Base-by-base conservation (phyloP, 2,329 filamentous ascomycete species). In the Myrmaecium sp. region DNA sequence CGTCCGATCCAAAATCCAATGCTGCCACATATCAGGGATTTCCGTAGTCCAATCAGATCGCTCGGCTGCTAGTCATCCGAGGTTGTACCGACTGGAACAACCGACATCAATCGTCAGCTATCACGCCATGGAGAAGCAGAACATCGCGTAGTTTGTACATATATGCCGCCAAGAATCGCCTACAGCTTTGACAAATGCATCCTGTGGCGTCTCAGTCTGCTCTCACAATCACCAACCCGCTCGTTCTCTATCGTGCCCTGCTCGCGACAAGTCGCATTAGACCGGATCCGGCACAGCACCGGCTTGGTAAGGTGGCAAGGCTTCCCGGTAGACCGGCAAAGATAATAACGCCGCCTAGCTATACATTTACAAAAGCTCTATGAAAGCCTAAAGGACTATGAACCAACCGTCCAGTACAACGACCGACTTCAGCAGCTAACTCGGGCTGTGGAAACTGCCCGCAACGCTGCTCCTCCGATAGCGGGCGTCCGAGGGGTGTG, bases 321-420 rank as follows among this genome's bases (percentile, higher is more conserved):
- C 24, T 14, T n/a, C n/a, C n/a, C n/a, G n/a, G 11, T 20, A 20
- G 18, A n/a, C n/a, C n/a, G n/a, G 27, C 36, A 38, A 40, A 43
- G 34, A 19, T 28, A 22, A 41, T 37, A 36, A 29, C 42, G 23
- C 19, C 23, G n/a, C 26, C 37, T 48, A 47, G 79, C 79, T 5
- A 60, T 80, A 21, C 76, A 86, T 49, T 60, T 86, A 2, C 76
- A 80, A 38, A 78, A 80, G 43, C 60, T 86, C 7, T 86, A 89
- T 39, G 57, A 69, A 19, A 64, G 72, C 3, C 57, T 86, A 21
- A 83, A 80, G 43, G 78, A 86, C 47, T 86, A 89, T 50, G 67
- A 75, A 18, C 80, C 79, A 0, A 65, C 71, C 24, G 39, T 65
- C 8, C 74, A 82, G 42, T 84, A 84, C 44, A 64, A 63, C 16